Evolutionary conservation across 192 early-diverging fungal genomes (phyloP).

Genomic region (Chytriomyces confervae): DNA sequence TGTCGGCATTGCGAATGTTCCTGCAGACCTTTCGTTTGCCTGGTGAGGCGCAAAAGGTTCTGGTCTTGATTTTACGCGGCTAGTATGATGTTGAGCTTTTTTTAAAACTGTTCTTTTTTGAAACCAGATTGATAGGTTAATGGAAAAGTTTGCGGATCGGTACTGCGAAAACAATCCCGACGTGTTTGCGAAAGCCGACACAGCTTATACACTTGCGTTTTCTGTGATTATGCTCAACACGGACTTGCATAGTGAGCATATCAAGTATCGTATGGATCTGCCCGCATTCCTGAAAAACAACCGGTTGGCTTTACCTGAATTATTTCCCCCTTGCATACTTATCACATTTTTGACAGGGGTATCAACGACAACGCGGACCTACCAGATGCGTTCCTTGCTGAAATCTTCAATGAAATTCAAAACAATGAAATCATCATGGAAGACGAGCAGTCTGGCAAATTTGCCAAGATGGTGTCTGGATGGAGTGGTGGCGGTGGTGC

Average conservation of each 20-base stretch:
- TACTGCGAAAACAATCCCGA: conserved; percentile 68
- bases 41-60: conserved; percentile 67
- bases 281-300: conserved; percentile 67
- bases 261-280: conserved; percentile 68
- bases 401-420: conserved; percentile 83
- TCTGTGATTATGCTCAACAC: conserved; percentile 73
- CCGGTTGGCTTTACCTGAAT: conserved; percentile 5
- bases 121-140: conserved; percentile 60
- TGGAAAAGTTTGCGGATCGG: conserved; percentile 74
- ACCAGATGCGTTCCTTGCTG: conserved; percentile 69
- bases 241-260: conserved; percentile 62
- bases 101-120: background rate
- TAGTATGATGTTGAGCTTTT: background rate
- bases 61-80: background rate
- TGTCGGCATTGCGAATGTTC: conserved; percentile 59
- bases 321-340: too few relatives aligned
- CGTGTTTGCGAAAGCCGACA: conserved; percentile 66
- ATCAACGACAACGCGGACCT: conserved; percentile 88
- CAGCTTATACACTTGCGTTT: conserved; percentile 67
- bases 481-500: conserved; percentile 30
- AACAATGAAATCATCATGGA: conserved; percentile 91
- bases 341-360: conserved; percentile 53
- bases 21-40: conserved; percentile 68
- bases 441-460: conserved; percentile 75
- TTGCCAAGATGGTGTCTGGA: conserved; percentile 62